Base-by-base conservation (phyloP, 116 monocot genomes). In the Zostera marina region DNA sequence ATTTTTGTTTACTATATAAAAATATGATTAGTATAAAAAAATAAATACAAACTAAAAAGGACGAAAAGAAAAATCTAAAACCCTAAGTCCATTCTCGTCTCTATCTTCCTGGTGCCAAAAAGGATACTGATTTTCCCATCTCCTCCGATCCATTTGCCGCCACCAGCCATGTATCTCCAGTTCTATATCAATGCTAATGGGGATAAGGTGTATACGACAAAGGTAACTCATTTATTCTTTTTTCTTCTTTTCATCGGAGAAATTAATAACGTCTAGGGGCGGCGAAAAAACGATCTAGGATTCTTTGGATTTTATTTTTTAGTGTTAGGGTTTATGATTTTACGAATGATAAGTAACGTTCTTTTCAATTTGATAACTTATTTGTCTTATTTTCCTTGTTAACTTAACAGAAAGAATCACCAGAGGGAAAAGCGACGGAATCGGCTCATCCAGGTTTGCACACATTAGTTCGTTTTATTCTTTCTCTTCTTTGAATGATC, bases 181-280 rank as follows among this genome's bases (percentile, higher is more conserved):
- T 71, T 49, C 32, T 71, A 71, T 64, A 71, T 71, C 42, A 71
- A 71, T 44, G 63, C 63, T 21, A 71, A 71, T 25, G 71, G 71
- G 21, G 71, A 71, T 64, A 71, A 71, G 58, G 71, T 71, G 10
- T 71, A 71, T 41, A 71, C 71, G 4, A 71, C 71, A 55, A 71
- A 71, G 71, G 71, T 32, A 32, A 32, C 32, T 5, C 5, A 32
- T 32, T 32, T 71, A 17, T n/a, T 53, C 52, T 3, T 20, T 52
- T 20, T 39, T 10, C 16, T 59, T 1, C 22, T 22, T 22, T 54
- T 23, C 12, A 54, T 20, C 9, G 54, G 54, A 48, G 14, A 17
- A 17, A 48, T 48, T 14, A 48, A 48, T 8, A 8, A 15, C 7
- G 5, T 1, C 17, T 7, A 17, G 15, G 16, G 7, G 14, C 47